Evolutionary conservation across 495 filamentous ascomycete species (phyloP).

Genomic region (Daldinia grandis): DNA sequence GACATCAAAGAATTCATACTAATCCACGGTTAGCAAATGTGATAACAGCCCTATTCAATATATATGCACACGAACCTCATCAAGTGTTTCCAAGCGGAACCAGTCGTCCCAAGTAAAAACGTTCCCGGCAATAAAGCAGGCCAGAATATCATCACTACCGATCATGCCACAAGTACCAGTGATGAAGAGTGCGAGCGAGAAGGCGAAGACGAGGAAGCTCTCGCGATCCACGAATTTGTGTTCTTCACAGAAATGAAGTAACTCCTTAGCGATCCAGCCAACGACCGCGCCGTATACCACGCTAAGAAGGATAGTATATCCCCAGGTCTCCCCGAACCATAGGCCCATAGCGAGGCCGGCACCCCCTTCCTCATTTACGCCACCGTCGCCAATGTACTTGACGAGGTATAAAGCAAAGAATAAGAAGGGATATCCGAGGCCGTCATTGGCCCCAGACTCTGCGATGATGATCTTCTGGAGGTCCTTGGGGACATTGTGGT

Average conservation of each 20-base stretch:
- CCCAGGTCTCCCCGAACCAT: conserved; percentile 91
- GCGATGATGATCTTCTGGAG: conserved; percentile 89
- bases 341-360: conserved; percentile 74
- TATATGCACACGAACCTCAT: conserved; percentile 61
- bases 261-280: conserved; percentile 81
- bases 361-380: conserved; percentile 55
- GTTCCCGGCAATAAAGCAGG: conserved; percentile 94
- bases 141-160: conserved; percentile 90
- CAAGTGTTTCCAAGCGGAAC: conserved; percentile 87
- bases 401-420: conserved; percentile 86
- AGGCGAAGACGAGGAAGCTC: conserved; percentile 81
- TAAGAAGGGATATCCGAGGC: conserved; percentile 91
- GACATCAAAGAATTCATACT: conserved; percentile 19
- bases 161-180: conserved; percentile 88
- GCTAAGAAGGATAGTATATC: conserved; percentile 82
- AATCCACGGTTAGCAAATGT: conserved; percentile 12
- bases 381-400: conserved; percentile 72
- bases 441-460: conserved; percentile 92
- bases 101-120: conserved; percentile 91
- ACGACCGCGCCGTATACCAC: conserved; percentile 77
- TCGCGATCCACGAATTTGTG: conserved; percentile 86
- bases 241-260: conserved; percentile 85
- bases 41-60: neutral
- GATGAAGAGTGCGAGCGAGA: conserved; percentile 73
- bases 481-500: conserved; percentile 83